These are phyloP conservation scores for Zychaea mexicana DNA, from an alignment of 371 early-diverging fungal species.

Conservation along the genomic window DNA sequence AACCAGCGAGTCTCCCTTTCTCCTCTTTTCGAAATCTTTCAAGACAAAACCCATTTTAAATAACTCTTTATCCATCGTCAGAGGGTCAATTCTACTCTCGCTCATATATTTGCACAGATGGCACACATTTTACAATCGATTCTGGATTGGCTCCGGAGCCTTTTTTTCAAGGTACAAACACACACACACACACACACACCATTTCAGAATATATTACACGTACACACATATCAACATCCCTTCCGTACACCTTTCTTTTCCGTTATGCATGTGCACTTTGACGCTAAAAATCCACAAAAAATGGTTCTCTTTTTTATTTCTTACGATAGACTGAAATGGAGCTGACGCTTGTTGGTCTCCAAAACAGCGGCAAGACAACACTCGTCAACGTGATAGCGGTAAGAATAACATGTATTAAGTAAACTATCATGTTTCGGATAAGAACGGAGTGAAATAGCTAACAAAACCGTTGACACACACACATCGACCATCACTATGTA, in stretches of 20 bases:
- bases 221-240: no score
- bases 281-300: no score
- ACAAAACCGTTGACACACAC: no score
- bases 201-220: neutral
- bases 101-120: no score
- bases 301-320: neutral
- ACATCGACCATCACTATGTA: no score
- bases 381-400: slow-evolving; percentile 97
- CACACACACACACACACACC: no score
- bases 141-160: slow-evolving; percentile 89
- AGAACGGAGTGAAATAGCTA: no score
- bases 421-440: no score
- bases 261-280: neutral
- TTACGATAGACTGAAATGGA: slow-evolving; percentile 87
- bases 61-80: no score
- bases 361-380: slow-evolving; percentile 98
- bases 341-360: slow-evolving; percentile 95
- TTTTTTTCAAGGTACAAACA: slow-evolving; percentile 83
- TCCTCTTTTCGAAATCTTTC: slow-evolving; percentile 1
- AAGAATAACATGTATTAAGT: slow-evolving; percentile 50
- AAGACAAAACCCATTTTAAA: no score
- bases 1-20: neutral
- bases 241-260: neutral
- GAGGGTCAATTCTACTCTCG: no score
- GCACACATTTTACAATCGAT: slow-evolving; percentile 71